phyloP scores from a whole-genome alignment of 805 yeast species.

The Metschnikowia gelsemii region DNA sequence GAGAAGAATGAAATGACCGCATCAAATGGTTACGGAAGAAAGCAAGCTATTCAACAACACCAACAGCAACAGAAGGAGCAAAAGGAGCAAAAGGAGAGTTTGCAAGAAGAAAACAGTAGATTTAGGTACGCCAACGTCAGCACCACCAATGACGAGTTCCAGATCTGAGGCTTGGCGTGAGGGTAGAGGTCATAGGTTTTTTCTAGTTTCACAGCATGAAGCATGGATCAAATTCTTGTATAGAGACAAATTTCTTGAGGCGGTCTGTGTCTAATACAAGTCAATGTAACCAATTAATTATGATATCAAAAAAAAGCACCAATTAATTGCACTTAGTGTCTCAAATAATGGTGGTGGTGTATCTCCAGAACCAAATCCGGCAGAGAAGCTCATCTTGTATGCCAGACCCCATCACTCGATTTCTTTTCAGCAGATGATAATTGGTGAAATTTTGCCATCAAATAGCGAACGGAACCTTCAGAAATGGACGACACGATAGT shows the following conservation, averaged over 20 bases:
- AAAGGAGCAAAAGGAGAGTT: constrained; percentile 31
- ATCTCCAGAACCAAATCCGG: constrained; percentile 1
- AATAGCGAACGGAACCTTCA: background rate
- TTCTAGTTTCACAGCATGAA: constrained; percentile 10
- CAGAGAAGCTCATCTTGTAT: background rate
- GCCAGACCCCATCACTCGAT: constrained; percentile 7
- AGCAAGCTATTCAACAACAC: constrained; percentile 38
- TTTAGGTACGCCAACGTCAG: constrained; percentile 47
- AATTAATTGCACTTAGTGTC: background rate
- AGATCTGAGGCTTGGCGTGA: constrained; percentile 17
- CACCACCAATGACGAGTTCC: constrained; percentile 45
- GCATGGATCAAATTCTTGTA: constrained; percentile 1
- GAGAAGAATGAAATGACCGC: constrained; percentile 86
- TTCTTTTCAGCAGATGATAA: background rate
- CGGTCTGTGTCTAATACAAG: constrained; percentile 9
- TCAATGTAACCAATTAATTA: constrained; percentile 4
- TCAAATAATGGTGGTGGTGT: background rate
- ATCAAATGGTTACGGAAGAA: constrained; percentile 63
- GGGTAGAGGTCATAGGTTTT: background rate
- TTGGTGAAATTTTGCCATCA: background rate
- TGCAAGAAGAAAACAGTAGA: constrained; percentile 39
- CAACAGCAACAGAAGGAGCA: constrained; percentile 34
- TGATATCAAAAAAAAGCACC: background rate
- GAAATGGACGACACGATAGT: background rate
- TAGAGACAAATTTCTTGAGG: background rate